Evolutionary conservation across 305 asterid genomes (phyloP).

Genomic region (Nicotiana rustica): DNA sequence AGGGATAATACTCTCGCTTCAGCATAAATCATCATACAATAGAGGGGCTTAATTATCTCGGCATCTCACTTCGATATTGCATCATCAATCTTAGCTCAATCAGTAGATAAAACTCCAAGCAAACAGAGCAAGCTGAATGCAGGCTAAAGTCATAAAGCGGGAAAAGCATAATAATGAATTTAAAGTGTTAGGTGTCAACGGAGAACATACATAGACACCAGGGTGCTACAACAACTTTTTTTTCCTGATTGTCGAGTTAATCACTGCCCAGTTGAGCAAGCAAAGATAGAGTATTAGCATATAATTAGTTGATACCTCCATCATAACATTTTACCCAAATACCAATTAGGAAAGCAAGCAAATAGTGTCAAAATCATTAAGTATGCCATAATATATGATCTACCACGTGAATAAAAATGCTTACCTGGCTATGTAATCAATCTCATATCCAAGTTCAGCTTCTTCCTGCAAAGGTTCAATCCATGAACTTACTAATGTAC

Average conservation of each 20-base stretch:
- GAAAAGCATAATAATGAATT: constrained; percentile 4
- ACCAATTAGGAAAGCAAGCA: background rate
- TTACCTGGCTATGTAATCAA: constrained; percentile 94
- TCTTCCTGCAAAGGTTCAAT: constrained; percentile 99
- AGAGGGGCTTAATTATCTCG: background rate
- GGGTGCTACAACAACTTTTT: constrained; percentile 16
- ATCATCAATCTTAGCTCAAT: background rate
- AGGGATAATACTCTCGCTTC: constrained; percentile 10
- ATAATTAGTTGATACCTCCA: constrained; percentile 15
- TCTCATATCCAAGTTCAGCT: constrained; percentile 97
- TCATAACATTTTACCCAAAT: constrained; percentile 1
- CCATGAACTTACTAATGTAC: constrained; percentile 99
- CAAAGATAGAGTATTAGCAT: constrained; percentile 7
- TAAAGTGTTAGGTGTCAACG: constrained; percentile 5
- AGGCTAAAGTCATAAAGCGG: background rate
- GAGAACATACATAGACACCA: background rate
- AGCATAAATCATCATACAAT: constrained; percentile 9
- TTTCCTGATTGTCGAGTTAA: constrained; percentile 13
- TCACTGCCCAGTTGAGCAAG: background rate
- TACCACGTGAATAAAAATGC: constrained; percentile 26
- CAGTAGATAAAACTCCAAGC: constrained; percentile 18
- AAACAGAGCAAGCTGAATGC: background rate
- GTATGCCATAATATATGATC: constrained; percentile 3
- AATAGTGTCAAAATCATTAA: constrained; percentile 22
- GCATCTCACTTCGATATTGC: background rate